Evolutionary conservation across 2,329 filamentous ascomycete species (phyloP), one percentile per base, ranked within the genome.

Genomic region (Lithohypha guttulata): DNA sequence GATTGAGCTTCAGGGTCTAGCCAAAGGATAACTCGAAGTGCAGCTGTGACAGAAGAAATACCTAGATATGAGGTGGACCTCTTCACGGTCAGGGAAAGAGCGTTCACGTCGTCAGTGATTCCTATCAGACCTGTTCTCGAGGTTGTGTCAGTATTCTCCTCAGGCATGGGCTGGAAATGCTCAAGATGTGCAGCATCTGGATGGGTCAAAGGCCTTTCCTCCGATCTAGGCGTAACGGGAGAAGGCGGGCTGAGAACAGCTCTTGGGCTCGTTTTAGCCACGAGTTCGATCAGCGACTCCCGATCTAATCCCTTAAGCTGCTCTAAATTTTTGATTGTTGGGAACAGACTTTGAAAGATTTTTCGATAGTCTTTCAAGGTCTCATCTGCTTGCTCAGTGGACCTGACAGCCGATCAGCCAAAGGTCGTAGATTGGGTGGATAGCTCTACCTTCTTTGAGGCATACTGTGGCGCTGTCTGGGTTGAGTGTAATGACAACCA

Each of bases 401-500:
- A 75, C 52, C 65, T 71, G 35, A 29, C 17, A 7, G 25, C 42
- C 33, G 29, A 44, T 56, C 40, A 55, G 53, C 10, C 33, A 39
- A 42, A 30, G 20, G 21, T 23, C 29, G 10, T 10, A 32, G 30
- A 34, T 18, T 29, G n/a, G 21, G 15, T 36, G 31, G 35, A 36
- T 41, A 21, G 25, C 75, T n/a, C 60, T 64, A 81, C 80, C 84
- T 86, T 59, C 81, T 73, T 6, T 83, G 87, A 1, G 83, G 82
- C 42, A 84, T n/a, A n/a, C n/a, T 79, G 7, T 84, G 75, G 44
- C 81, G 68, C 57, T 84, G 80, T 11, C 81, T 72, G 47, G 85
- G 82, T 61, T 87, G 85, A 49, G 84, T 80, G 58, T 89, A 89
- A 52, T 79, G 78, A 56, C 84, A 89, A 39, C 76, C 70, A 57